Percentiles rank a stretch among this genome's conserved stretches.
These are phyloP conservation scores for Leishmania tropica DNA, from an alignment of 208 protist species.

Conservation along the genomic window DNA sequence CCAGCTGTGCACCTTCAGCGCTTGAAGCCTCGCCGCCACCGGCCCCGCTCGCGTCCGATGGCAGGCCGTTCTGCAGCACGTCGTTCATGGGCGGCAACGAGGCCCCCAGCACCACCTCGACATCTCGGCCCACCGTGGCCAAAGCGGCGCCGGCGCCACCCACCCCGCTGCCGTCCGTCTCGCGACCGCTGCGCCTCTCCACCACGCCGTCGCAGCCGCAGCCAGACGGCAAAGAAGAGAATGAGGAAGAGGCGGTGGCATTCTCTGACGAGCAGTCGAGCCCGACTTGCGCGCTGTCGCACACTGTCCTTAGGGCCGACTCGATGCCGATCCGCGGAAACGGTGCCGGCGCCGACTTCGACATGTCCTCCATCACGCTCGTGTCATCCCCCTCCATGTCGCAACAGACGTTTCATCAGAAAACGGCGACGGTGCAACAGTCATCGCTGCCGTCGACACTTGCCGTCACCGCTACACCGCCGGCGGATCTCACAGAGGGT, in stretches of 20 bases:
- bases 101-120: not conserved
- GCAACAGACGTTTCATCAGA: constrained; percentile 1
- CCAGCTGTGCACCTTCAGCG: not conserved
- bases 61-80: constrained; percentile 7
- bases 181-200: constrained; percentile 44
- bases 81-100: constrained; percentile 11
- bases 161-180: constrained; percentile 32
- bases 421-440: not conserved
- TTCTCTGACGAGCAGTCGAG: not conserved
- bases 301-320: constrained; percentile 3
- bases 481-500: not conserved
- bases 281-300: not conserved
- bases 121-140: constrained; percentile 2
- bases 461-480: not conserved
- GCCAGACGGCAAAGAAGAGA: constrained; percentile 11
- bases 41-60: not conserved
- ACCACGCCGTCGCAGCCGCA: constrained; percentile 31
- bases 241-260: not conserved
- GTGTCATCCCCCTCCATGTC: constrained; percentile 22
- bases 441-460: not conserved
- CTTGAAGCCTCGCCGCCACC: not conserved
- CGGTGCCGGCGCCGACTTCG: not conserved
- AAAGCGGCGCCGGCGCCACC: constrained; percentile 3
- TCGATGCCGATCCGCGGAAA: constrained; percentile 3
- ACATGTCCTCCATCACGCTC: constrained; percentile 11